Evolutionary conservation across 2,329 filamentous ascomycete genomes (phyloP).

Genomic region (Sporothrix globosa): DNA sequence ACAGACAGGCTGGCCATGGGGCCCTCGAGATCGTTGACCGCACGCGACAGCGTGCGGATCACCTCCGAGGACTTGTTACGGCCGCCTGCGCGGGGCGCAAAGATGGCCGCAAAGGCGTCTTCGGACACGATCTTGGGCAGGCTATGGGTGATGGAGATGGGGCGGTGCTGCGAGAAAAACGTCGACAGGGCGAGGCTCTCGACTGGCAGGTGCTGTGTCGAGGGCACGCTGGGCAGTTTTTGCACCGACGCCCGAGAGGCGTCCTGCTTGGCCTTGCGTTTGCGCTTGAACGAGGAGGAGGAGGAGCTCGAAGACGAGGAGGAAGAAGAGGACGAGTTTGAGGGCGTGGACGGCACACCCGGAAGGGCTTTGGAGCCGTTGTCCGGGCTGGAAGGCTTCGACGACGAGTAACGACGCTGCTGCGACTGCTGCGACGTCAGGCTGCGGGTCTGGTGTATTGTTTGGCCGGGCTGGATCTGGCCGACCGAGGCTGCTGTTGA

Average conservation of each 20-base stretch:
- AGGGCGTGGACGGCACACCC: slow-evolving; percentile 54
- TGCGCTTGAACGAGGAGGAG: slow-evolving; percentile 53
- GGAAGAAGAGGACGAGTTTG: slow-evolving; percentile 39
- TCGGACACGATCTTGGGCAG: slow-evolving; percentile 73
- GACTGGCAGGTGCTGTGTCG: slow-evolving; percentile 71
- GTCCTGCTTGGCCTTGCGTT: slow-evolving; percentile 60
- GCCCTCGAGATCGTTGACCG: slow-evolving; percentile 62
- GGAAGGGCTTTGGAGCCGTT: slow-evolving; percentile 58
- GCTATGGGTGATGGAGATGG: slow-evolving; percentile 83
- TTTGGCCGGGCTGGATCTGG: slow-evolving; percentile 44
- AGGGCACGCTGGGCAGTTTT: slow-evolving; percentile 73
- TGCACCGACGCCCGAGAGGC: slow-evolving; percentile 45
- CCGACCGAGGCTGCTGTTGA: slow-evolving; percentile 36
- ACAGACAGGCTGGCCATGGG: slow-evolving; percentile 60
- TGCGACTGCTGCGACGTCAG: slow-evolving; percentile 39
- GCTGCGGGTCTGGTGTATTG: slow-evolving; percentile 21
- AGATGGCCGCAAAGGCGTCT: slow-evolving; percentile 83
- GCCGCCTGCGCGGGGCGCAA: slow-evolving; percentile 60
- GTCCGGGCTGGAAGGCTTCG: slow-evolving; percentile 65
- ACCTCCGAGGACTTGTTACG: slow-evolving; percentile 58
- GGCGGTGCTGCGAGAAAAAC: slow-evolving; percentile 95
- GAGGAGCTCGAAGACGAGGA: slow-evolving; percentile 28
- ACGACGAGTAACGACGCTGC: slow-evolving; percentile 62
- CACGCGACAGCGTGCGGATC: slow-evolving; percentile 66
- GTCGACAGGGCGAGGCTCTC: slow-evolving; percentile 78